Percentiles rank a stretch among this genome's conserved stretches.
Evolutionary conservation across 345 rosid genomes (phyloP).

Genomic region (Syzygium aromaticum): DNA sequence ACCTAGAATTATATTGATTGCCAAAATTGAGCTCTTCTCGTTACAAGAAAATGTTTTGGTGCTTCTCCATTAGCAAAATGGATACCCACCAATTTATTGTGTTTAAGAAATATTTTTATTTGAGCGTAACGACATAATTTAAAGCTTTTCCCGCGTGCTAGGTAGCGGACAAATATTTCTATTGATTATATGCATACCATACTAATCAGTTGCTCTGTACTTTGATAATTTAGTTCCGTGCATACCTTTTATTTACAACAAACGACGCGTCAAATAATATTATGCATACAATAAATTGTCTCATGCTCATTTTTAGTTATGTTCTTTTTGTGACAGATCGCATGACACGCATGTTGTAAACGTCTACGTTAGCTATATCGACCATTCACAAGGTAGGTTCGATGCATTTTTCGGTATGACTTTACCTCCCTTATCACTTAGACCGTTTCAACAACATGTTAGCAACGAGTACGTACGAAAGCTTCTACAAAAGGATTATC

Average conservation of each 20-base stretch:
- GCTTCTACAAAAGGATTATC: background rate
- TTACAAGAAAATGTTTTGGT: background rate
- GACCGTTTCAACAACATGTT: background rate
- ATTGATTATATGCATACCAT: background rate
- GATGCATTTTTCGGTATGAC: background rate
- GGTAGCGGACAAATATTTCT: background rate
- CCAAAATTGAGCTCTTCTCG: background rate
- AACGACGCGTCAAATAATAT: background rate
- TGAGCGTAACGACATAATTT: background rate
- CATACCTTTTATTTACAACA: background rate
- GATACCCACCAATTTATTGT: background rate
- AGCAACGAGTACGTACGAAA: background rate
- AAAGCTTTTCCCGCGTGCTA: background rate
- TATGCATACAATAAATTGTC: background rate
- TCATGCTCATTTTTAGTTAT: background rate
- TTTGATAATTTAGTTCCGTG: background rate
- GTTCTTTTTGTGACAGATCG: background rate
- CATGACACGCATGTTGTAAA: background rate
- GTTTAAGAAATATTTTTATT: background rate
- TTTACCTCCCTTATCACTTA: background rate
- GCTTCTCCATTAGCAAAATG: background rate
- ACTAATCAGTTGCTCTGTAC: background rate
- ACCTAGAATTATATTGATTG: too few species aligned
- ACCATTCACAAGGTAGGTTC: background rate
- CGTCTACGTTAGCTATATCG: background rate